These are phyloP conservation scores for Fusarium nanum DNA, from an alignment of 2,329 filamentous ascomycete genomes.

Conservation along the genomic window DNA sequence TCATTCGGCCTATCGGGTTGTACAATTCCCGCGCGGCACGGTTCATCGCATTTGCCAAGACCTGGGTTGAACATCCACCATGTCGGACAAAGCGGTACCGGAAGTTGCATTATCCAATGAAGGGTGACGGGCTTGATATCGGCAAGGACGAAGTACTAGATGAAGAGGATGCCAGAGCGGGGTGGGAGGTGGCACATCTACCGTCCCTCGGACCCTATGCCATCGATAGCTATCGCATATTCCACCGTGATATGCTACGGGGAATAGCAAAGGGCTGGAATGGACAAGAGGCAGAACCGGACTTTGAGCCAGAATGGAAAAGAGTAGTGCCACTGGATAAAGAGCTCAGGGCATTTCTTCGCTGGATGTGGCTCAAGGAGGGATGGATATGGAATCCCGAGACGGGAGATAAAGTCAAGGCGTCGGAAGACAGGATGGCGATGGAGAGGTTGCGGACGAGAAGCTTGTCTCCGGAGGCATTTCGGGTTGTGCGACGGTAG, in stretches of 20 bases:
- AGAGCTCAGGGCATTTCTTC: constrained; percentile 22
- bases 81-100: constrained; percentile 14
- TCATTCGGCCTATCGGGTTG: constrained; percentile 25
- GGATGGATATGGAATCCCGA: constrained; percentile 35
- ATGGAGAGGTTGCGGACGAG: neutral
- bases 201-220: constrained; percentile 33
- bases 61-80: constrained; percentile 16
- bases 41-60: constrained; percentile 27
- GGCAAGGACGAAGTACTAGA: constrained; percentile 21
- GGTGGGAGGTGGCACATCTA: constrained; percentile 32
- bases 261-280: constrained; percentile 11
- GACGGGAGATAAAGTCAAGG: neutral
- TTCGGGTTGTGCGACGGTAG: neutral
- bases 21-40: constrained; percentile 31
- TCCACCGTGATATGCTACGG: constrained; percentile 25
- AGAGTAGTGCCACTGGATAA: constrained; percentile 31
- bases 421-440: neutral
- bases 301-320: constrained; percentile 33
- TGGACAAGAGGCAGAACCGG: neutral
- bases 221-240: constrained; percentile 34
- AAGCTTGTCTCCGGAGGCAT: constrained; percentile 7
- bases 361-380: constrained; percentile 36
- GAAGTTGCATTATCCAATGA: constrained; percentile 26
- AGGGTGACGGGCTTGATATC: constrained; percentile 4
- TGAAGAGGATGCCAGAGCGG: constrained; percentile 18